These are phyloP conservation scores for Malassezia vespertilionis DNA, from an alignment of 1,284 basidiomycete genomes.

Conservation along the genomic window DNA sequence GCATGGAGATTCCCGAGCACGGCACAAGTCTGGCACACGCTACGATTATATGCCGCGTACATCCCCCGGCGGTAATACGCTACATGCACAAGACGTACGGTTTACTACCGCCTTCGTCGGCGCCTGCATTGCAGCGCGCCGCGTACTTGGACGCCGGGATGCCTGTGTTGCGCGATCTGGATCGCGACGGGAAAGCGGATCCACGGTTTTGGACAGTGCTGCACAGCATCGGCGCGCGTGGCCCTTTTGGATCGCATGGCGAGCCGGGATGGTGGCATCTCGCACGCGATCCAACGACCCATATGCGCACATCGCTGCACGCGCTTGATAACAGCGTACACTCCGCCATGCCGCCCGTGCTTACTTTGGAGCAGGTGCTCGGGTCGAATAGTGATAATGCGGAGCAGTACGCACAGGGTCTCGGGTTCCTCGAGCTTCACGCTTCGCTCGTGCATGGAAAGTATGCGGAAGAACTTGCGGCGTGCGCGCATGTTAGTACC, in stretches of 20 bases:
- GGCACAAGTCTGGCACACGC: neutral
- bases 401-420: neutral
- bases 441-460: slow-evolving; percentile 1
- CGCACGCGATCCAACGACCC: neutral
- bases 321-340: neutral
- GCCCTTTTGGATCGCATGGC: slow-evolving; percentile 22
- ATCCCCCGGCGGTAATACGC: slow-evolving; percentile 21
- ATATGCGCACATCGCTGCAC: neutral
- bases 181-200: slow-evolving; percentile 17
- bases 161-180: neutral
- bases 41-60: slow-evolving; percentile 14
- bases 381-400: neutral
- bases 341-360: neutral
- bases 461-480: slow-evolving; percentile 3
- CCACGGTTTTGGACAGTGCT: slow-evolving; percentile 31
- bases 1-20: neutral
- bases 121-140: slow-evolving; percentile 8
- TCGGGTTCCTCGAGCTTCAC: slow-evolving; percentile 10
- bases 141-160: slow-evolving; percentile 12
- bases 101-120: slow-evolving; percentile 24
- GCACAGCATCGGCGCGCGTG: slow-evolving; percentile 21
- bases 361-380: neutral
- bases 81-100: slow-evolving; percentile 27
- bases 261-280: slow-evolving; percentile 26
- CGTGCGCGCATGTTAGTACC: neutral